A percentile compares a stretch with the other conserved stretches of the same genome.
These are phyloP conservation scores for Setaria viridis DNA, from an alignment of 202 grass and related monocot species.

Conservation along the genomic window DNA sequence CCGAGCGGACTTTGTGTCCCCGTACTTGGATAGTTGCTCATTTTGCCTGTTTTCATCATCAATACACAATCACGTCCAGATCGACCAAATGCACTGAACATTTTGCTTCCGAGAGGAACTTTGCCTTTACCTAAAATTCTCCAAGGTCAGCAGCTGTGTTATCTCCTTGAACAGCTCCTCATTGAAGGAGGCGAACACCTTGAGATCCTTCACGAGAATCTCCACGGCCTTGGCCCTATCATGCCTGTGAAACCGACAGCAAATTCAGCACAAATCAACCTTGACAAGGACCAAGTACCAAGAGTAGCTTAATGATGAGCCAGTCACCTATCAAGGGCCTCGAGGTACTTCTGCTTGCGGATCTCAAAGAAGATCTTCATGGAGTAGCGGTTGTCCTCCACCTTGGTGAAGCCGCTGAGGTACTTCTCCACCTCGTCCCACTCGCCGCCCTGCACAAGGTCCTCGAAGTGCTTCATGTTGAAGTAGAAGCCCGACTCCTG, in stretches of 20 bases:
- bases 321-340: conserved; percentile 85
- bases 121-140: conserved; percentile 85
- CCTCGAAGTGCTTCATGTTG: conserved; percentile 99
- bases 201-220: conserved; percentile 96
- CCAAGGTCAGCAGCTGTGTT: conserved; percentile 88
- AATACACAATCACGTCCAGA: conserved; percentile 25
- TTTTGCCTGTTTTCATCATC: conserved; percentile 79
- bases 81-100: conserved; percentile 23
- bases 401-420: conserved; percentile 94
- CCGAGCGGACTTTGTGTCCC: conserved; percentile 97
- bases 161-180: conserved; percentile 99
- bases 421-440: conserved; percentile 97
- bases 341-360: conserved; percentile 96
- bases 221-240: conserved; percentile 93
- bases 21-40: conserved; percentile 98
- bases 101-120: conserved; percentile 15
- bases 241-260: conserved; percentile 58
- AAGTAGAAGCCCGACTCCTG: conserved; percentile 97
- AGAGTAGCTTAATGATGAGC: conserved; percentile 4
- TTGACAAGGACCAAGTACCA: not conserved
- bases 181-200: conserved; percentile 96
- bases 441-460: conserved; percentile 86
- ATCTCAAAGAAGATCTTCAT: conserved; percentile 99
- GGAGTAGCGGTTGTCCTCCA: conserved; percentile 93
- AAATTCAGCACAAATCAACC: conserved; percentile 34